Evolutionary conservation across 2,329 filamentous ascomycete genomes (phyloP), one percentile per base, ranked within the genome.

Genomic region (Beauveria sp.): DNA sequence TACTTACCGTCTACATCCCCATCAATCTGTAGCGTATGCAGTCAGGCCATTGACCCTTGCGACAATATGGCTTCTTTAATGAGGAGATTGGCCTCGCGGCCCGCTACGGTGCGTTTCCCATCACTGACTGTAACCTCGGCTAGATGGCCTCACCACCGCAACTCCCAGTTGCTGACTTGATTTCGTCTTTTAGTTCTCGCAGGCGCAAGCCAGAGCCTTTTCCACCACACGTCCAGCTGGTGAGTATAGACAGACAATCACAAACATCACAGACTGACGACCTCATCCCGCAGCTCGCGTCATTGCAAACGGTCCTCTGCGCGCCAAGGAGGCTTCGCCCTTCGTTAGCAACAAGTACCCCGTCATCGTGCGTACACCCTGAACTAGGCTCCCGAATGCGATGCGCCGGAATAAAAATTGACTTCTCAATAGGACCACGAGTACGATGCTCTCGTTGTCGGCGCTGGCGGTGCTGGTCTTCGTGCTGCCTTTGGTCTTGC

Each of bases 381-480:
- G 47, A 14, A 10, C 22, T 22, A 14, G 18, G 8, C n/a, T 22
- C 3, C 28, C 26, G 24, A 37, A 41, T 16, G 16, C 22, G 18
- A 10, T 52, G 37, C 37, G 47, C 20, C 24, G 18, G 48, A 24
- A 26, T 34, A 37, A 14, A n/a, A n/a, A 58, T 44, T 58, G n/a
- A 58, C 55, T 14, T 7, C 28, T 5, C 7, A 41, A 46, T 30
- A 92, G 86, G 94, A 97, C 76, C 94, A 99, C 79, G 92, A 97
- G 79, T 97, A 97, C 79, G 94, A 97, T 89, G 93, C 93, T 64
- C 83, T 99, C 69, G 94, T 99, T 64, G 91, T 94, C 66, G 90
- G 90, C 69, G 90, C 90, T 64, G 90, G 90, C 73, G 90, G 90
- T 69, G 81, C 90, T 64, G 90, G 90, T 75, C 82, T 94, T 67